phyloP scores from a whole-genome alignment of 1,284 basidiomycete species.

The Stygiomarasmius scandens region DNA sequence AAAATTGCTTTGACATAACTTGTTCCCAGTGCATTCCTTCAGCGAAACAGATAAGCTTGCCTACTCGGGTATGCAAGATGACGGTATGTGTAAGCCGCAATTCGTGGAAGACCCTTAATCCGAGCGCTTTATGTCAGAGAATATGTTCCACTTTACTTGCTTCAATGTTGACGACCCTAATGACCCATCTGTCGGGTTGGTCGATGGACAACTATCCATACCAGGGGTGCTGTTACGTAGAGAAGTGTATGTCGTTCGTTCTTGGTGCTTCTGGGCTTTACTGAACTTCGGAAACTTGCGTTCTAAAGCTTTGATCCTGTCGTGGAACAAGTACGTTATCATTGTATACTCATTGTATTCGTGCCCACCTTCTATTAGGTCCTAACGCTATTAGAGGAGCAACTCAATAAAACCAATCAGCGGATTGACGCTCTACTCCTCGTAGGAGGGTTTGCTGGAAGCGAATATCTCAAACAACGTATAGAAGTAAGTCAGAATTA shows the following conservation, averaged over 20 bases:
- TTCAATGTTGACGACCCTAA: slow-evolving; percentile 79
- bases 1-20: slow-evolving; percentile 1
- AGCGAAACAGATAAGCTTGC: slow-evolving; percentile 83
- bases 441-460: slow-evolving; percentile 84
- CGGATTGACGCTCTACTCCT: slow-evolving; percentile 76
- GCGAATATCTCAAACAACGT: slow-evolving; percentile 76
- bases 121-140: slow-evolving; percentile 46
- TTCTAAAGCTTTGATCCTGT: slow-evolving; percentile 78
- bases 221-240: slow-evolving; percentile 74
- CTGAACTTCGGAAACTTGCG: neutral
- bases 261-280: neutral
- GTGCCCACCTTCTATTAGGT: too few relatives aligned
- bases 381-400: slow-evolving; percentile 73
- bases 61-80: slow-evolving; percentile 71
- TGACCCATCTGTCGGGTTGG: slow-evolving; percentile 71
- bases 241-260: slow-evolving; percentile 52
- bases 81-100: slow-evolving; percentile 40
- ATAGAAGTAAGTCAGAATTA: slow-evolving; percentile 56
- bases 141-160: slow-evolving; percentile 81
- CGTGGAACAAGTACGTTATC: slow-evolving; percentile 59
- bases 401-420: slow-evolving; percentile 64
- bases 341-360: slow-evolving; percentile 13
- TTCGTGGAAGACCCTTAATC: neutral
- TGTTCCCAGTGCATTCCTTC: slow-evolving; percentile 67
- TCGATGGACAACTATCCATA: slow-evolving; percentile 79